Evolutionary conservation across 176 grass and related monocot species (phyloP).

Genomic region (Tillandsia leiboldiana): DNA sequence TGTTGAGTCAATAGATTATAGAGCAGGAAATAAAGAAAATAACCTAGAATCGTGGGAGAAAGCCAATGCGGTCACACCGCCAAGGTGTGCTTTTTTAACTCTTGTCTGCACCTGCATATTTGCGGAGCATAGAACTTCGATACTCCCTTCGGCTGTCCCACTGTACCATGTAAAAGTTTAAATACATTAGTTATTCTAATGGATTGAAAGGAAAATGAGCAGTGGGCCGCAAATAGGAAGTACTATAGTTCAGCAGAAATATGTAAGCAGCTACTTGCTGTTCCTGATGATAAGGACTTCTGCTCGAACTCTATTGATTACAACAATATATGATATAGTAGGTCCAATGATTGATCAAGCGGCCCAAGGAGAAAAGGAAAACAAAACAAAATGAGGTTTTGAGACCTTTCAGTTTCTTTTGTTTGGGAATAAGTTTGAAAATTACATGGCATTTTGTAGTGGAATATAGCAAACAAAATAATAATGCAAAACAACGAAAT

Average conservation of each 20-base stretch:
- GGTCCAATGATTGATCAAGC: too few species aligned
- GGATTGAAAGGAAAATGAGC: neutral
- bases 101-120: conserved; percentile 42
- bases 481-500: neutral
- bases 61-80: conserved; percentile 52
- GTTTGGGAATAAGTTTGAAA: neutral
- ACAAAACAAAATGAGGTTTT: too few species aligned
- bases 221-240: neutral
- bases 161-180: conserved; percentile 27
- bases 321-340: too few species aligned
- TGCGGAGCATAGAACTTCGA: conserved; percentile 42
- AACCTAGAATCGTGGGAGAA: conserved; percentile 85
- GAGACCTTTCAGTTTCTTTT: too few species aligned
- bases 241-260: conserved; percentile 9
- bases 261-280: neutral
- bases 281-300: neutral
- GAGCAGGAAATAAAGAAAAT: conserved; percentile 18
- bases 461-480: neutral
- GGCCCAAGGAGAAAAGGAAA: too few species aligned
- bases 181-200: neutral
- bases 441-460: neutral
- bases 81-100: conserved; percentile 93
- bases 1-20: neutral
- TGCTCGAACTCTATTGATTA: neutral
- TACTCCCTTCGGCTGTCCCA: conserved; percentile 74